Evolutionary conservation across 2,329 filamentous ascomycete species (phyloP).

Genomic region (Ophiosphaerella narmari): DNA sequence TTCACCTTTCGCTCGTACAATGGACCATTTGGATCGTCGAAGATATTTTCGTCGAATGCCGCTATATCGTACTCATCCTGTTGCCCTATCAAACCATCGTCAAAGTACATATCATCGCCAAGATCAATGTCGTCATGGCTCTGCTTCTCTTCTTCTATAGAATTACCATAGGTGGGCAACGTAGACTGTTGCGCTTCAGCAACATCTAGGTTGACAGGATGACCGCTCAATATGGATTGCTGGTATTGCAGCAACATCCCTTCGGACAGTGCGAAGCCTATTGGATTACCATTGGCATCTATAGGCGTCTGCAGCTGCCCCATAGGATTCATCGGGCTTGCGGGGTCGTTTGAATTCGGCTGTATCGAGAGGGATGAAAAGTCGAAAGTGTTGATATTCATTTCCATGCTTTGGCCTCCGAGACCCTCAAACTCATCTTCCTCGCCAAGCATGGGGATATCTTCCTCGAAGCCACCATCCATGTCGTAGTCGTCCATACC

Average conservation of each 20-base stretch:
- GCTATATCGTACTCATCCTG: slow-evolving; percentile 56
- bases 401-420: slow-evolving; percentile 31
- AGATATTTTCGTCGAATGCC: slow-evolving; percentile 73
- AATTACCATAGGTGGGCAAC: neutral
- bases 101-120: slow-evolving; percentile 69
- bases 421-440: slow-evolving; percentile 37
- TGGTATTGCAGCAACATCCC: slow-evolving; percentile 24
- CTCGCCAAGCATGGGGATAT: slow-evolving; percentile 62
- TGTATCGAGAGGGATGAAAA: slow-evolving; percentile 39
- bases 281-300: slow-evolving; percentile 37
- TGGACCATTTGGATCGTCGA: slow-evolving; percentile 60
- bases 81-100: slow-evolving; percentile 64
- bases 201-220: neutral
- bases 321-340: slow-evolving; percentile 27
- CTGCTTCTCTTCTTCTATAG: slow-evolving; percentile 10
- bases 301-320: slow-evolving; percentile 32
- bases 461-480: slow-evolving; percentile 67
- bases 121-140: slow-evolving; percentile 20
- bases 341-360: slow-evolving; percentile 18
- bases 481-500: slow-evolving; percentile 53
- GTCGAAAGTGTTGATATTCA: slow-evolving; percentile 38
- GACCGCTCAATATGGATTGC: neutral
- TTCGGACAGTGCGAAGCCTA: slow-evolving; percentile 41
- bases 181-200: too few species aligned
- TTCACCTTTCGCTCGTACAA: slow-evolving; percentile 56